These are phyloP conservation scores for Zymoseptoria pseudotritici DNA, from an alignment of 2,329 filamentous ascomycete species.

Conservation along the genomic window DNA sequence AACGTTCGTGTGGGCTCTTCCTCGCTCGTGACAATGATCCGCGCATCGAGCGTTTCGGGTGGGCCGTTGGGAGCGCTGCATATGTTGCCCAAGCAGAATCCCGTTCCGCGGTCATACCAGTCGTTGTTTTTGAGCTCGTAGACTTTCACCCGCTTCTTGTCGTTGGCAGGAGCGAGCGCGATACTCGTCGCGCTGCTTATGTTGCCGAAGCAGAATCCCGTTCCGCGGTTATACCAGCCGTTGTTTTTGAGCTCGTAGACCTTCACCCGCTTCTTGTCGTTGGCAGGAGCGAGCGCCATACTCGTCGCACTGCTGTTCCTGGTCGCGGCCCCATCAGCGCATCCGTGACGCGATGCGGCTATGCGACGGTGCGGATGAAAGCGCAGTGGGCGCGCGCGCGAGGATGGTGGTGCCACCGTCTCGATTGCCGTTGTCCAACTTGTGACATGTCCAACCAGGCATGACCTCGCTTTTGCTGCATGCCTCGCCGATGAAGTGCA, in stretches of 20 bases:
- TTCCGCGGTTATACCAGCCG: conserved; percentile 98
- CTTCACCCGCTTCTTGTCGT: conserved; percentile 68
- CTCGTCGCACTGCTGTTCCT: conserved; percentile 16
- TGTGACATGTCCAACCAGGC: not conserved
- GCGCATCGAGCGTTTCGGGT: conserved; percentile 62
- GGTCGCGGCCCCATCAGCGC: conserved; percentile 11
- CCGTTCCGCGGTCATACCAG: conserved; percentile 97
- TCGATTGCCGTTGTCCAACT: conserved; percentile 8
- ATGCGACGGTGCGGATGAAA: conserved; percentile 11
- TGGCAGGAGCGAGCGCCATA: conserved; percentile 33
- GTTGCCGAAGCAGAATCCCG: conserved; percentile 83
- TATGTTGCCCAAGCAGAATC: conserved; percentile 79
- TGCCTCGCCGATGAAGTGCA: too few relatives aligned
- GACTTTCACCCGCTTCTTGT: conserved; percentile 77
- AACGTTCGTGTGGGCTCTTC: conserved; percentile 78
- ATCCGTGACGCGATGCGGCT: conserved; percentile 13
- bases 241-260: conserved; percentile 98
- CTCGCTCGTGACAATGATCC: conserved; percentile 87
- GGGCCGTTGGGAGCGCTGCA: conserved; percentile 40
- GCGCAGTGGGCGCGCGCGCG: too few relatives aligned
- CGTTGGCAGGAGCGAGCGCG: conserved; percentile 36
- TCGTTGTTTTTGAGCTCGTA: conserved; percentile 98
- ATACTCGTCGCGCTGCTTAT: conserved; percentile 28
- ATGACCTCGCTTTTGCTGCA: too few relatives aligned
- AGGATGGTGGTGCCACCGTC: too few relatives aligned